Conservation (phyloP, 441 rosid genomes). For the Pelargonium australe region DNA sequence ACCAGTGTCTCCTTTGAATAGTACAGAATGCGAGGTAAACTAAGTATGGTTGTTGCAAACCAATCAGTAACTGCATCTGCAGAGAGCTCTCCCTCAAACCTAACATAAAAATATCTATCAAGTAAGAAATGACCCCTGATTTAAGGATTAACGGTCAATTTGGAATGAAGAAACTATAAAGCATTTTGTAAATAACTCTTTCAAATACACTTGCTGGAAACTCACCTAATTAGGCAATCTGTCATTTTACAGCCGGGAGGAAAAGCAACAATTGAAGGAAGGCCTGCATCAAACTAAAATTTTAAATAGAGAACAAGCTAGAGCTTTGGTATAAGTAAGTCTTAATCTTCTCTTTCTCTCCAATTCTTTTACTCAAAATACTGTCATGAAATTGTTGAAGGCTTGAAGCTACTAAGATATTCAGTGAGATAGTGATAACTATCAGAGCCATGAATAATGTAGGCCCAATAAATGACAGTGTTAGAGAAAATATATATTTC, state of each 20-base stretch:
- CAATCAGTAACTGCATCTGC: conserved; percentile 79
- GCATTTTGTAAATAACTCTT: not conserved
- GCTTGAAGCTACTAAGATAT: not conserved
- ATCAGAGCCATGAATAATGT: not conserved
- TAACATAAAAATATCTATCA: conserved; percentile 24
- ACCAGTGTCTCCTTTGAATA: conserved; percentile 87
- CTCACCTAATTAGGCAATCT: conserved; percentile 71
- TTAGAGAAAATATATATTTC: not conserved
- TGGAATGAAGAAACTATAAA: not conserved
- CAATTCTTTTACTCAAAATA: not conserved
- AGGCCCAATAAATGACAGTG: not conserved
- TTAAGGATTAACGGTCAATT: not conserved
- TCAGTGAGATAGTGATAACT: not conserved
- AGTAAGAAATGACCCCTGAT: conserved; percentile 12
- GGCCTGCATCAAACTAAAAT: conserved; percentile 42
- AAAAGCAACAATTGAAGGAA: conserved; percentile 75
- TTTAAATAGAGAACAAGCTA: conserved; percentile 8
- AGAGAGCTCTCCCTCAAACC: conserved; percentile 79
- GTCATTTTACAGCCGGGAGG: conserved; percentile 67
- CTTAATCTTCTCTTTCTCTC: not conserved
- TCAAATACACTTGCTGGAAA: conserved; percentile 14
- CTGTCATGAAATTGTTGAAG: not conserved
- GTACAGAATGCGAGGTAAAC: conserved; percentile 82
- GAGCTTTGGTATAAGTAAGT: not conserved
- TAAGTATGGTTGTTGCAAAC: conserved; percentile 66